These are phyloP conservation scores for Trypanosoma congolense DNA, from an alignment of 208 protist species.

Conservation along the genomic window DNA sequence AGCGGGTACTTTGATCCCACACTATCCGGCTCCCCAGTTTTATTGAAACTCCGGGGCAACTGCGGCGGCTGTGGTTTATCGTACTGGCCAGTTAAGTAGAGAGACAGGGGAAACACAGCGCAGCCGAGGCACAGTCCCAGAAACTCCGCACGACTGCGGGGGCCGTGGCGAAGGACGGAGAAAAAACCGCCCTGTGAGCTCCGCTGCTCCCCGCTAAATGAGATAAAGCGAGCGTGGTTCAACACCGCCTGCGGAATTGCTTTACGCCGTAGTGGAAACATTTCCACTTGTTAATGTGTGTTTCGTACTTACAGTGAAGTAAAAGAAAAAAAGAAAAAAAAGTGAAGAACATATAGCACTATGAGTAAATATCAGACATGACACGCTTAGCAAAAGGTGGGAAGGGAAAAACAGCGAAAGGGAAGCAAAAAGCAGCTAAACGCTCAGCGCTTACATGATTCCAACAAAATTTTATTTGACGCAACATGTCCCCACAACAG, in stretches of 20 bases:
- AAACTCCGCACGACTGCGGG: constrained; percentile 62
- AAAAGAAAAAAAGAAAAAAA: neutral
- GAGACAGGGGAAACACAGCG: constrained; percentile 50
- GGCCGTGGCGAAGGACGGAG: constrained; percentile 18
- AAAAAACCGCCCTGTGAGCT: constrained; percentile 8
- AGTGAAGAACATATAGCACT: neutral
- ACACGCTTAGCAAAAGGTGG: too few relatives aligned
- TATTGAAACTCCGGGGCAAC: too few relatives aligned
- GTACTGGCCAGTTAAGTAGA: constrained; percentile 43
- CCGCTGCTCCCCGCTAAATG: neutral
- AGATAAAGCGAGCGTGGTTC: neutral
- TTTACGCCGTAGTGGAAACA: neutral
- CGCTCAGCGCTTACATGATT: too few relatives aligned
- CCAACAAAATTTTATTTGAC: too few relatives aligned
- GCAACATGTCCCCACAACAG: too few relatives aligned
- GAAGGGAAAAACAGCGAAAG: too few relatives aligned
- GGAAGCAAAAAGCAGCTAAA: too few relatives aligned
- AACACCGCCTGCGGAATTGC: neutral
- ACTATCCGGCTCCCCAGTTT: too few relatives aligned
- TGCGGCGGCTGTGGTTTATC: constrained; percentile 31
- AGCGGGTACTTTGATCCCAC: constrained; percentile 46
- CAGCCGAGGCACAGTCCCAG: constrained; percentile 48
- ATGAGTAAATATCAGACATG: neutral
- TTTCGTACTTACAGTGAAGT: neutral
- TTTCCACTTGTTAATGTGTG: neutral